Evolutionary conservation across 305 asterid species (phyloP).

Genomic region (Fraxinus baroniana): DNA sequence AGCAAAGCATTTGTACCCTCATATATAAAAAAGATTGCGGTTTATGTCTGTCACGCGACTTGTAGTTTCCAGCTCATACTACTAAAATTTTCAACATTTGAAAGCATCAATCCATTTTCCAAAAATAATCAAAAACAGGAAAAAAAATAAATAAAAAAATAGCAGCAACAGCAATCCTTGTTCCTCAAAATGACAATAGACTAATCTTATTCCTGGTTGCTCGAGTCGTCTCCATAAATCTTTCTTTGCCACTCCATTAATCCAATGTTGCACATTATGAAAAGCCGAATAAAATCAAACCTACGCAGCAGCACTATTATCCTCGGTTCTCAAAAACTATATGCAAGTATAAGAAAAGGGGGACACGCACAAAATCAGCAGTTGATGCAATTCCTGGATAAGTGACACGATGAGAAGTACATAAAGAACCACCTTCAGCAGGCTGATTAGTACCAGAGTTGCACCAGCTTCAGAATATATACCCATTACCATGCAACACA

Average conservation of each 20-base stretch:
- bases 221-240: neutral
- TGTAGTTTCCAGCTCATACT: neutral
- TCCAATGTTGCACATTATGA: neutral
- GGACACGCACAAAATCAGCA: conserved; percentile 2
- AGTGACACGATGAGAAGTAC: conserved; percentile 10
- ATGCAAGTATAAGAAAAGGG: neutral
- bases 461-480: conserved; percentile 16
- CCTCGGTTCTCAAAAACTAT: neutral
- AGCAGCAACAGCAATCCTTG: neutral
- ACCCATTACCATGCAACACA: neutral
- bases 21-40: neutral
- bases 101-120: neutral
- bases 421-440: conserved; percentile 8
- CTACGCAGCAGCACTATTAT: neutral
- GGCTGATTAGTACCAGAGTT: conserved; percentile 10
- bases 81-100: neutral
- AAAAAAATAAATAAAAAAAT: neutral
- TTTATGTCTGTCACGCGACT: neutral
- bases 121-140: neutral
- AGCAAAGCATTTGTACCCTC: neutral
- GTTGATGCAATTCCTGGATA: conserved; percentile 16
- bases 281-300: neutral
- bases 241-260: neutral
- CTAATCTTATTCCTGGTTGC: neutral
- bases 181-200: neutral